Percentiles rank a stretch among this genome's conserved stretches.
Conservation (phyloP, 805 yeast genomes). For the Starmerella potacharoeniae region DNA sequence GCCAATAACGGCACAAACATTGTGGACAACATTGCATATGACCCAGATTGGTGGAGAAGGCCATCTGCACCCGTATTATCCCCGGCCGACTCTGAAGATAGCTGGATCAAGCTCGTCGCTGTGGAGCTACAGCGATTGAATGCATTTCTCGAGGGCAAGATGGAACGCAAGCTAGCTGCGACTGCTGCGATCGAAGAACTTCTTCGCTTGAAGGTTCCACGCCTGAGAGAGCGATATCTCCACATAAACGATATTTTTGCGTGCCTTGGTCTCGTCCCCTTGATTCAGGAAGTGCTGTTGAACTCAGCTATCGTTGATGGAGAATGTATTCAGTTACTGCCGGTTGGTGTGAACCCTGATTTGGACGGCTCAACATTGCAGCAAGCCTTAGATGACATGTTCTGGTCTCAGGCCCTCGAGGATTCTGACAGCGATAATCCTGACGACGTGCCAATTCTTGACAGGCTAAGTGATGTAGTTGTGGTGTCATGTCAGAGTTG, state of each 20-base stretch:
- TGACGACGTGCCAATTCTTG: slow-evolving; percentile 9
- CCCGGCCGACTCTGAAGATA: not conserved
- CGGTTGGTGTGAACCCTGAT: not conserved
- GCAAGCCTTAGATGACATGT: slow-evolving; percentile 7
- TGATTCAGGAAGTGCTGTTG: not conserved
- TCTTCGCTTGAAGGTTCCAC: not conserved
- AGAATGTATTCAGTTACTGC: not conserved
- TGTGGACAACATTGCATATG: slow-evolving; percentile 1
- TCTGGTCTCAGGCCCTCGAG: slow-evolving; percentile 5
- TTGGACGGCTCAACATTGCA: slow-evolving; percentile 3
- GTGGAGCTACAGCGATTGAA: slow-evolving; percentile 11
- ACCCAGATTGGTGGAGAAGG: slow-evolving; percentile 13
- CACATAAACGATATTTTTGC: not conserved
- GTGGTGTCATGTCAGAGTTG: slow-evolving; percentile 4
- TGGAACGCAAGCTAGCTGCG: slow-evolving; percentile 5
- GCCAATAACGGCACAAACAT: slow-evolving; percentile 12
- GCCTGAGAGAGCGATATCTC: not conserved
- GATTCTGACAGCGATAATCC: not conserved
- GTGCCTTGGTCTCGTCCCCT: not conserved
- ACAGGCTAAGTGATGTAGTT: slow-evolving; percentile 4
- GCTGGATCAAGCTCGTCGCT: slow-evolving; percentile 5
- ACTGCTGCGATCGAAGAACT: slow-evolving; percentile 9
- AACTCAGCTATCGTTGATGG: not conserved
- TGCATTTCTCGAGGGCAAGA: slow-evolving; percentile 10
- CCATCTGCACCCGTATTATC: not conserved